Conservation (phyloP, 441 rosid species). For the Populus hybrid region DNA sequence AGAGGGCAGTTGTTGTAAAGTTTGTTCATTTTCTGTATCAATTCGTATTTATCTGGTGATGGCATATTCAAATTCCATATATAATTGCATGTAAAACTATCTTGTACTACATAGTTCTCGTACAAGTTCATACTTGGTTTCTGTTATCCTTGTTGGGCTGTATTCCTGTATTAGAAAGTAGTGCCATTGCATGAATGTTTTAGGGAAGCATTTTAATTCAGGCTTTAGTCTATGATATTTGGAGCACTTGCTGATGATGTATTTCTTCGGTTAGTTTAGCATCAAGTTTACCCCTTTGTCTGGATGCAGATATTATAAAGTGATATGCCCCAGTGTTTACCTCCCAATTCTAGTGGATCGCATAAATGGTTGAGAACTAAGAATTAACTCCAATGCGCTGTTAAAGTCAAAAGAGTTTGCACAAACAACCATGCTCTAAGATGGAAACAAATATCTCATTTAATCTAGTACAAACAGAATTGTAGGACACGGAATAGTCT, state of each 20-base stretch:
- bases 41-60: background rate
- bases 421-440: background rate
- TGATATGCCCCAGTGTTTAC: background rate
- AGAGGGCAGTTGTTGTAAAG: conserved; percentile 2
- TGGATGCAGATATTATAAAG: background rate
- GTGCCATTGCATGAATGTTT: background rate
- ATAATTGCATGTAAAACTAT: background rate
- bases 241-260: background rate
- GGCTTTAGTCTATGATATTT: background rate
- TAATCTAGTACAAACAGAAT: background rate
- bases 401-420: background rate
- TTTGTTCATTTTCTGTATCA: conserved; percentile 1
- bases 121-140: background rate
- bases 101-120: background rate
- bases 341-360: background rate
- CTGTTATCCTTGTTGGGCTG: background rate
- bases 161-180: background rate
- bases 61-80: conserved; percentile 3
- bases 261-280: background rate
- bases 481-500: background rate
- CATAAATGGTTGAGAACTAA: background rate
- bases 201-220: background rate
- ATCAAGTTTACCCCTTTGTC: background rate
- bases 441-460: background rate
- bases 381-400: background rate